These are phyloP conservation scores for Prunus yedoensis DNA, from an alignment of 331 rosid species.

Conservation along the genomic window DNA sequence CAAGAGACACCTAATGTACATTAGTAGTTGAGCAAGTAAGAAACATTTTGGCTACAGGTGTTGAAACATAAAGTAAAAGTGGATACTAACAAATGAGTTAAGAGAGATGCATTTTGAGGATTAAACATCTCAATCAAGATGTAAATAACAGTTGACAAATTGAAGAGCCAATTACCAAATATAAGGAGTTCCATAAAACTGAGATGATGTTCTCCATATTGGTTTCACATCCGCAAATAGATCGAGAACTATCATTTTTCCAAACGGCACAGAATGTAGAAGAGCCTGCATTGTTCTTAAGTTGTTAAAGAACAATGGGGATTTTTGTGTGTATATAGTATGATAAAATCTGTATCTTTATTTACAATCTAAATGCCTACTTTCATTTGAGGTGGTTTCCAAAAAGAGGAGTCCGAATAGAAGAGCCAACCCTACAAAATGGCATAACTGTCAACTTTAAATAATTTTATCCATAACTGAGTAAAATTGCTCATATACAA, in stretches of 20 bases:
- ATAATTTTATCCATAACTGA: not conserved
- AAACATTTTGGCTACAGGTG: not conserved
- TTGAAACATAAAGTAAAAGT: not conserved
- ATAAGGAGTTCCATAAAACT: slow-evolving; percentile 92
- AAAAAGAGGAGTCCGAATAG: slow-evolving; percentile 74
- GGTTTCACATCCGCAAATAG: slow-evolving; percentile 96
- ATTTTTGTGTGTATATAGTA: not conserved
- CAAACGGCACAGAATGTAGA: slow-evolving; percentile 82
- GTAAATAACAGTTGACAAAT: slow-evolving; percentile 15
- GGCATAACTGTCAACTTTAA: slow-evolving; percentile 17
- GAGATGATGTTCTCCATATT: slow-evolving; percentile 79
- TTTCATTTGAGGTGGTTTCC: slow-evolving; percentile 96
- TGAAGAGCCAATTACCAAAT: slow-evolving; percentile 63
- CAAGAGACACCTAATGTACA: slow-evolving; percentile 72
- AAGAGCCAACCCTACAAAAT: slow-evolving; percentile 94
- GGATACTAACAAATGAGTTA: not conserved
- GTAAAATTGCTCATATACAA: not conserved
- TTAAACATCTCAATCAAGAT: slow-evolving; percentile 2
- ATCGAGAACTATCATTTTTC: slow-evolving; percentile 98
- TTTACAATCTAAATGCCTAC: slow-evolving; percentile 38
- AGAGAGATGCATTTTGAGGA: not conserved
- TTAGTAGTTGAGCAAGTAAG: slow-evolving; percentile 8
- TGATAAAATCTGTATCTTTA: not conserved
- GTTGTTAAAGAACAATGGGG: not conserved
- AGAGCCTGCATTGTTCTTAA: slow-evolving; percentile 67